Conservation (phyloP, 306 rosid species). For the Lithocarpus polystachyus region DNA sequence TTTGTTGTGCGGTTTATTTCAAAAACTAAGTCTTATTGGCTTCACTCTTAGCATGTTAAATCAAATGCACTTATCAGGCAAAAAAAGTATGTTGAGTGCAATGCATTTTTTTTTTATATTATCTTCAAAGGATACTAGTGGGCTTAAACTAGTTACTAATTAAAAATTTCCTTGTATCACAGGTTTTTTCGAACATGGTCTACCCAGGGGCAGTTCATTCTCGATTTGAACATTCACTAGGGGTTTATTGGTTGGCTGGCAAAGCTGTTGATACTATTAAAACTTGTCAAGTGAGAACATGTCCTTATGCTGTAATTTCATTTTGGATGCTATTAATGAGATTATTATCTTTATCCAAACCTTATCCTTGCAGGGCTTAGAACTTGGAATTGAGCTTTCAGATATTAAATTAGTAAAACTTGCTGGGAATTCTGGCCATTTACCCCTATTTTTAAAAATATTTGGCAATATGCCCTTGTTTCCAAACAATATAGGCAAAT, state of each 20-base stretch:
- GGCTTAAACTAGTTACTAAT: constrained; percentile 5
- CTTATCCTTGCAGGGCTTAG: constrained; percentile 33
- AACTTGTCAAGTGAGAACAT: constrained; percentile 35
- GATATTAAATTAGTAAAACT: constrained; percentile 46
- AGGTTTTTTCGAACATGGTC: constrained; percentile 48
- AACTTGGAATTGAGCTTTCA: constrained; percentile 40
- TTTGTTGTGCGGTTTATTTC: background rate
- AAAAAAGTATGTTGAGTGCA: background rate
- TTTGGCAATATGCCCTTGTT: too few species aligned
- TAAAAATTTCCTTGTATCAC: constrained; percentile 11
- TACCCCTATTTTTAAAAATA: too few species aligned
- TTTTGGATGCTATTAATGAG: constrained; percentile 2
- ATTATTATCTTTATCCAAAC: constrained; percentile 17
- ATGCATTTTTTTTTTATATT: background rate
- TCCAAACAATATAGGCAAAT: too few species aligned
- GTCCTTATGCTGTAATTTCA: background rate
- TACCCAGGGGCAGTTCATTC: constrained; percentile 57
- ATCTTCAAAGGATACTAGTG: background rate
- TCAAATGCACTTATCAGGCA: background rate
- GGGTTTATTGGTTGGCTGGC: constrained; percentile 57
- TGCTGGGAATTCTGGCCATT: too few species aligned
- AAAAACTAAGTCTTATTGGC: background rate
- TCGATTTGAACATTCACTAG: constrained; percentile 54
- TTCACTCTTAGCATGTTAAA: background rate
- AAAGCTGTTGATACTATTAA: constrained; percentile 37